Conservation (phyloP, 441 rosid genomes). For the Populus hybrid region DNA sequence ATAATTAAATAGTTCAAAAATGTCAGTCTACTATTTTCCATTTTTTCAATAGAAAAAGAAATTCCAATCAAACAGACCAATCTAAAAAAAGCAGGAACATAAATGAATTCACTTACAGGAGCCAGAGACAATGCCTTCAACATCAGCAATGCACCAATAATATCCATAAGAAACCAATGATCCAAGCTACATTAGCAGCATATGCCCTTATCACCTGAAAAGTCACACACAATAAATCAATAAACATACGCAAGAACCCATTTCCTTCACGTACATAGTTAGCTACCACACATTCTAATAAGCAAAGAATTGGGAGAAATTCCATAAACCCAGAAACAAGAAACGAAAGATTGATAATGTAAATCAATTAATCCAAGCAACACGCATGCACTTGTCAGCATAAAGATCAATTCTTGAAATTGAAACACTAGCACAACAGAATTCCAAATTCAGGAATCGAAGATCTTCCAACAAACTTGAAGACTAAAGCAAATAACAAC, state of each 20-base stretch:
- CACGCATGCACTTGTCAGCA: too few relatives aligned
- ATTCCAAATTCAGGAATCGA: too few relatives aligned
- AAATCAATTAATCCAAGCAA: not conserved
- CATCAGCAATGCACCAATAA: constrained; percentile 90
- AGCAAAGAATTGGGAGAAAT: not conserved
- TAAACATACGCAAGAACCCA: not conserved
- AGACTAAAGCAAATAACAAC: too few relatives aligned
- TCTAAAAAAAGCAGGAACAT: not conserved
- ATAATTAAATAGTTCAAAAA: not conserved
- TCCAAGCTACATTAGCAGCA: constrained; percentile 81
- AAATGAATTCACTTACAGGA: constrained; percentile 46
- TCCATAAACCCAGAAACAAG: not conserved
- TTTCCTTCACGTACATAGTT: not conserved
- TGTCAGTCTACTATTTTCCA: not conserved
- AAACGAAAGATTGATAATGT: not conserved
- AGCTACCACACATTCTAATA: not conserved
- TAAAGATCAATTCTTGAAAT: too few relatives aligned
- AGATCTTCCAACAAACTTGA: too few relatives aligned
- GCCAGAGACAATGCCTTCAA: constrained; percentile 85
- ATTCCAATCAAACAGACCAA: not conserved
- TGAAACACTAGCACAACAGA: too few relatives aligned
- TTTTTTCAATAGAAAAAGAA: not conserved
- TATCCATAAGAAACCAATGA: constrained; percentile 88
- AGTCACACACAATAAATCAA: constrained; percentile 9
- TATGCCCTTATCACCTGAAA: constrained; percentile 84